Evolutionary conservation across 129 eudicot genomes (phyloP).

Genomic region (Heracleum sosnowskyi): DNA sequence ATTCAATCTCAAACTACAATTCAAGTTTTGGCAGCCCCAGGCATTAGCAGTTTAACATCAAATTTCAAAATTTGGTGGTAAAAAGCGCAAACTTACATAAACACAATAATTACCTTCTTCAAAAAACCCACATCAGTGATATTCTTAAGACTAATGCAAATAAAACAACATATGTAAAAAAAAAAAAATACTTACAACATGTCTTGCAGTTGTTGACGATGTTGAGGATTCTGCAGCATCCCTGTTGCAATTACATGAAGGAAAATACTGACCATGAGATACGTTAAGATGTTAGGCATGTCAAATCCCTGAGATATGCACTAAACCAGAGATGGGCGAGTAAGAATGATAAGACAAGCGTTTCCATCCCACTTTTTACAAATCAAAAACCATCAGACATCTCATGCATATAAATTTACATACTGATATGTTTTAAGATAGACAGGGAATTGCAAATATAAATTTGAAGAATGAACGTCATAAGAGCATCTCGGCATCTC

Average conservation of each 20-base stretch:
- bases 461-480: neutral
- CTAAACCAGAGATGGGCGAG: neutral
- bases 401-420: neutral
- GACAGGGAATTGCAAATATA: neutral
- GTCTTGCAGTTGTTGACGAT: conserved; percentile 92
- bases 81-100: neutral
- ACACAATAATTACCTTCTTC: neutral
- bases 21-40: neutral
- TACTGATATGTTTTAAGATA: neutral
- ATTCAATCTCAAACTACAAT: neutral
- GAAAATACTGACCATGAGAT: neutral
- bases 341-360: neutral
- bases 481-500: neutral
- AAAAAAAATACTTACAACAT: conserved; percentile 63
- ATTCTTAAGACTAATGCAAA: neutral
- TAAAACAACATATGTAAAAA: neutral
- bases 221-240: conserved; percentile 94
- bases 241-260: conserved; percentile 33
- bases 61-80: neutral
- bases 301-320: neutral
- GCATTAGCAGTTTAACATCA: neutral
- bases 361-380: neutral
- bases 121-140: neutral
- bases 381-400: neutral
- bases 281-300: neutral